Evolutionary conservation across 768 basidiomycete genomes (phyloP), one percentile per base, ranked within the genome.

Genomic region (Hygrophorus pudorinus): DNA sequence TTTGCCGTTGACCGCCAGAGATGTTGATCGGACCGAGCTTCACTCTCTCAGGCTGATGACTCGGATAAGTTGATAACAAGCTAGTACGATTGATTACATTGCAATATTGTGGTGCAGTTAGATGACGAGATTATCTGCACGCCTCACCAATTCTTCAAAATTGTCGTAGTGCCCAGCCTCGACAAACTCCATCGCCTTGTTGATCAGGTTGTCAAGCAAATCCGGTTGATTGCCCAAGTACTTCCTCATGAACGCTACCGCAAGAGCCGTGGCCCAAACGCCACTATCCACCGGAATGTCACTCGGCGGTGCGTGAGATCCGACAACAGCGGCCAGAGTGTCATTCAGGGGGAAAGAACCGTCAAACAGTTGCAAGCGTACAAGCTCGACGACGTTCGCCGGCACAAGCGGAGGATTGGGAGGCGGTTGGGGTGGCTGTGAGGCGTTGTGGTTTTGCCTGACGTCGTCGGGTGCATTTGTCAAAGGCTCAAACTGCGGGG

Each of bases 181-280:
- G 42, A 74, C 58, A 49, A 57, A 75, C 38, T 68, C 68, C 38
- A 49, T 47, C 5, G 67, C 61, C 54, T 78, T 77, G 14, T 53
- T 63, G 21, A 59, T 39, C 42, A 76, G 46, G 43, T 69, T 59
- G 0, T 69, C 65, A 50, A 71, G 47, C 20, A 77, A 47, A 18
- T 76, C 70, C 16, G 58, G 58, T 31, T 65, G 67, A 24, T 24
- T 24, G 8, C 59, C 61, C 16, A 75, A 48, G 29, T 63, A 59
- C 32, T 51, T 65, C 48, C 58, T 52, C 53, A 79, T 51, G 46
- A 66, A 79, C 1, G 71, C 76, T 18, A 68, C 57, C 6, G 63
- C 65, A 13, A 76, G 56, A 4, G 64, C 64, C 2, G 76, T 78
- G 24, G 70, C 64, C 77, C 77, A 79, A 7, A 70, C 48, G 8